phyloP scores from a whole-genome alignment of 78 protist genomes.

The Polysphondylium violaceum region DNA sequence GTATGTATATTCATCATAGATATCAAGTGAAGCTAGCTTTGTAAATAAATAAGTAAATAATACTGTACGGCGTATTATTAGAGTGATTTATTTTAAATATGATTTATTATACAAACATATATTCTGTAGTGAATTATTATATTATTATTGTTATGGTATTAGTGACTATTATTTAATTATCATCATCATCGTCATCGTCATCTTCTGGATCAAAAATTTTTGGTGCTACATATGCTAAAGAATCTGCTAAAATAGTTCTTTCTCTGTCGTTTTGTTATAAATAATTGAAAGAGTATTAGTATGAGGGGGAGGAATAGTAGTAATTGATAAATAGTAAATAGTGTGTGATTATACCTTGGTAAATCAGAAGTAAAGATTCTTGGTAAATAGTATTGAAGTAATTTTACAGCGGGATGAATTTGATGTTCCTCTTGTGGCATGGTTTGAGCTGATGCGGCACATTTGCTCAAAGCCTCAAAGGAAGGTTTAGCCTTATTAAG shows the following conservation, averaged over 20 bases:
- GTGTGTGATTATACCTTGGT: slow-evolving; percentile 25
- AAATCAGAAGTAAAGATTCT: slow-evolving; percentile 69
- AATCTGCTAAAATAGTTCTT: slow-evolving; percentile 56
- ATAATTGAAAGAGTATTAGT: neutral
- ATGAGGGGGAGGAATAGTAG: neutral
- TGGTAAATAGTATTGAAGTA: slow-evolving; percentile 52
- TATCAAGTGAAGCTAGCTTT: no score
- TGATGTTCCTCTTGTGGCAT: slow-evolving; percentile 59
- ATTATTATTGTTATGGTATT: no score
- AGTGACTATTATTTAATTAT: neutral
- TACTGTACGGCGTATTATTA: no score
- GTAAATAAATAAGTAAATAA: no score
- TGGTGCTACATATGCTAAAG: slow-evolving; percentile 48
- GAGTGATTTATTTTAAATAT: no score
- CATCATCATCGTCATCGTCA: slow-evolving; percentile 62
- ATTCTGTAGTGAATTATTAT: neutral
- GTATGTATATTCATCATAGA: no score
- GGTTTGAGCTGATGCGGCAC: slow-evolving; percentile 28
- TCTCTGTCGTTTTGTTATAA: slow-evolving; percentile 20
- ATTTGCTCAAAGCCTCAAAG: slow-evolving; percentile 24
- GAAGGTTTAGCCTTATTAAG: slow-evolving; percentile 10
- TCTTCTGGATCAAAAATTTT: slow-evolving; percentile 69
- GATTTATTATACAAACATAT: no score
- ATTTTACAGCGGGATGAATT: slow-evolving; percentile 17
- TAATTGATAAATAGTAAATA: neutral